Evolutionary conservation across 2,329 filamentous ascomycete genomes (phyloP).

Genomic region (Paecilomyces formosus): DNA sequence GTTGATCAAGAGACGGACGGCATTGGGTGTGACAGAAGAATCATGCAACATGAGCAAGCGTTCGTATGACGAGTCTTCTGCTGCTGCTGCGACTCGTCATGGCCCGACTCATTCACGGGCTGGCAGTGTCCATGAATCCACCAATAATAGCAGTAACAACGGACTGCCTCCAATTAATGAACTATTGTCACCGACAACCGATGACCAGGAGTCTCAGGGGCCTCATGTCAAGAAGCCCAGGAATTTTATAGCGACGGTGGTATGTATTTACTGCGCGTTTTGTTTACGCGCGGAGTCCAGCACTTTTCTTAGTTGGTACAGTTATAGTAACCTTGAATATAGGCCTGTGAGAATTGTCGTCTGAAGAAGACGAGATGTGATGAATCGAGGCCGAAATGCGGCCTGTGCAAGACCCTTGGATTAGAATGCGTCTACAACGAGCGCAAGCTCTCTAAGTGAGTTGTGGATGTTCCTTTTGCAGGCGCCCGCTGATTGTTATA

Average conservation of each 20-base stretch:
- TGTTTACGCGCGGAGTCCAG: neutral
- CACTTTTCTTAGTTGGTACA: neutral
- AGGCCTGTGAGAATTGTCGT: constrained; percentile 49
- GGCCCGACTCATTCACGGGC: constrained; percentile 6
- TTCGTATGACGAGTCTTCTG: constrained; percentile 19
- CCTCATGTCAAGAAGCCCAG: constrained; percentile 24
- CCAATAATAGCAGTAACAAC: constrained; percentile 15
- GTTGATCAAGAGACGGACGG: neutral
- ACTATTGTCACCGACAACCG: constrained; percentile 24
- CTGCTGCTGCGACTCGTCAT: constrained; percentile 12
- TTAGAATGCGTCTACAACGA: constrained; percentile 47
- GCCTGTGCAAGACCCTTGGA: constrained; percentile 43
- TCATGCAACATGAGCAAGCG: constrained; percentile 32
- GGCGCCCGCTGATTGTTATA: neutral
- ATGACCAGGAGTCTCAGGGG: constrained; percentile 19
- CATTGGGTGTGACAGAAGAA: neutral
- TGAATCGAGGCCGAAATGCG: constrained; percentile 46
- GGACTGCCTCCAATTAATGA: constrained; percentile 24
- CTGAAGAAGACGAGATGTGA: constrained; percentile 50
- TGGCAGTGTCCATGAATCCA: constrained; percentile 10
- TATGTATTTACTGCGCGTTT: constrained; percentile 9
- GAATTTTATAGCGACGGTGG: constrained; percentile 33
- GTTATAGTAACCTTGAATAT: constrained; percentile 2
- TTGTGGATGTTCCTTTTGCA: neutral
- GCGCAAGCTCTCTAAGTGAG: constrained; percentile 46